These are phyloP conservation scores for Novymonas esmeraldas DNA, from an alignment of 208 protist species.

Conservation along the genomic window DNA sequence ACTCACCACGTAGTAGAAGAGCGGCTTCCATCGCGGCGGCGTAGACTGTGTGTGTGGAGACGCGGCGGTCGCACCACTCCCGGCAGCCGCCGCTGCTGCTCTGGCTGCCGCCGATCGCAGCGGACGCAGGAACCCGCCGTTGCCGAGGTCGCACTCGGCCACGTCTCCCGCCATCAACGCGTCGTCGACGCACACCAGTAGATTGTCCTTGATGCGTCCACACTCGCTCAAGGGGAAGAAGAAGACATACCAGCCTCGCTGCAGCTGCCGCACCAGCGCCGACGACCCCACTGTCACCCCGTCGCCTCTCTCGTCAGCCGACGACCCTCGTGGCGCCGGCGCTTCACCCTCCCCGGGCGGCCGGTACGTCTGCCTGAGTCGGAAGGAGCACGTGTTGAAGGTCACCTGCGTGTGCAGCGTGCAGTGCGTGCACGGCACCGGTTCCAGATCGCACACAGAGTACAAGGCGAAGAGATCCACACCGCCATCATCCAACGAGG, in stretches of 20 bases:
- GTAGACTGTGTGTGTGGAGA: background rate
- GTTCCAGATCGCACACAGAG: slow-evolving; percentile 26
- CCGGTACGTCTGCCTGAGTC: slow-evolving; percentile 41
- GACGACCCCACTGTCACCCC: background rate
- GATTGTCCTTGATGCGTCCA: slow-evolving; percentile 33
- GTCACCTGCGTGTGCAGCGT: slow-evolving; percentile 38
- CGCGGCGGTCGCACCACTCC: background rate
- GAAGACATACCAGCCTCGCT: slow-evolving; percentile 36
- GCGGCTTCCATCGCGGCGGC: slow-evolving; percentile 12
- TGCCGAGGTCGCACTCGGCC: slow-evolving; percentile 35
- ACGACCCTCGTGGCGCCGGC: background rate
- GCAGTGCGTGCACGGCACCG: slow-evolving; percentile 35
- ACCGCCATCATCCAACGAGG: slow-evolving; percentile 14
- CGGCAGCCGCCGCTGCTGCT: background rate
- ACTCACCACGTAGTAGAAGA: slow-evolving; percentile 54
- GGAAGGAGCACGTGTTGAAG: slow-evolving; percentile 49
- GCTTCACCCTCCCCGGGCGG: background rate
- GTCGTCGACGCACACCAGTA: slow-evolving; percentile 41
- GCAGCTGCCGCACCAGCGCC: background rate
- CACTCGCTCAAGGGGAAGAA: slow-evolving; percentile 80
- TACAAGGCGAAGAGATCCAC: slow-evolving; percentile 34
- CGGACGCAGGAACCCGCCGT: slow-evolving; percentile 16
- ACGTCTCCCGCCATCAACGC: slow-evolving; percentile 51
- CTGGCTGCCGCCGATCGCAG: background rate
- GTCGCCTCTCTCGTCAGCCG: background rate